Base-by-base conservation (phyloP, 2,329 filamentous ascomycete genomes). In the Talaromyces sp. region DNA sequence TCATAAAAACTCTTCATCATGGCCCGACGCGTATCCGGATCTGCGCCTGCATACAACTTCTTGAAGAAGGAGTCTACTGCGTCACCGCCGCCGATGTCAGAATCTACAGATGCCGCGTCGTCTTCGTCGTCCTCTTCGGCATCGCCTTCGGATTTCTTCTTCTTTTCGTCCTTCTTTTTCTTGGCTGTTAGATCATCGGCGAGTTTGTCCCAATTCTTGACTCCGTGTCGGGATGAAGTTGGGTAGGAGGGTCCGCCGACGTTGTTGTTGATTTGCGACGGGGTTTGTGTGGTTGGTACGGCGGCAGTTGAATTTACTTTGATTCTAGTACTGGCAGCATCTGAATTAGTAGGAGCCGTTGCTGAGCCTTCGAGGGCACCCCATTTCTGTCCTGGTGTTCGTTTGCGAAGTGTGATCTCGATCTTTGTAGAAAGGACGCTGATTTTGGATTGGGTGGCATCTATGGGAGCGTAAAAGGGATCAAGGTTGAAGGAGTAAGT, bases 1-100 rank as follows among this genome's bases (percentile, higher is more conserved):
- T 99, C 94, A 14, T 88, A 84, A 73, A 92, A 98, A 74, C 92
- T 96, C 86, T 99, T 99, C 87, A 96, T 92, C 95, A 99, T 99
- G 9, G 95, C 95, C 1, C 93, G 87, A 74, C 88, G 88, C 66
- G 92, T 91, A 71, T 99, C 94, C 0, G 89, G 87, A 58, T 90
- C 88, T 0, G 92, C 88, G 41, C 82, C 83, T 68, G 90, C 87
- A 80, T 94, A 98, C 1, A 99, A 82, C 73, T 90, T 89, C 83
- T 96, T 95, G 83, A 99, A 99, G 80, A 97, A 98, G 11, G 78
- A 75, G 71, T 96, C 90, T 9, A 93, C 87, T 33, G 90, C 86
- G 66, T 89, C 87, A 1, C 83, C 85, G 24, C 79, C 67, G 6
- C 82, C 81, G 33, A 81, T 78, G n/a, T 80, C 78, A 3, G 76